Percentiles rank a stretch among this genome's conserved stretches.
Evolutionary conservation across 2,329 filamentous ascomycete genomes (phyloP).

Genomic region (Tolypocladium inflatum): DNA sequence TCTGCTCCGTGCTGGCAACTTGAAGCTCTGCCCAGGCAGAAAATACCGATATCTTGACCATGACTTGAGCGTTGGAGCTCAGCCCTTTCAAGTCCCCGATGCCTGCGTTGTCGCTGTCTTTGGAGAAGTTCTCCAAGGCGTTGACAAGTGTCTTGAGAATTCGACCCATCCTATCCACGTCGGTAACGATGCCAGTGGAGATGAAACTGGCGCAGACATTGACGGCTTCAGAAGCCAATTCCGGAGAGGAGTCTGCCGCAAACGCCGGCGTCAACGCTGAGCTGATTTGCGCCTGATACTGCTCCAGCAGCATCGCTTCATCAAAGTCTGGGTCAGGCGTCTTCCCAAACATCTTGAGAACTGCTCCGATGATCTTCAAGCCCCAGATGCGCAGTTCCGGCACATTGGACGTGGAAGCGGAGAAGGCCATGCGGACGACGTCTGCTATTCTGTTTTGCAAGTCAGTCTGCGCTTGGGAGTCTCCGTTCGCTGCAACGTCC

Average conservation of each 20-base stretch:
- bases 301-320: conserved; percentile 92
- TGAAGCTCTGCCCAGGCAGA: conserved; percentile 96
- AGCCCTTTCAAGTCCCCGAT: conserved; percentile 91
- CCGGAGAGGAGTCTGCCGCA: conserved; percentile 88
- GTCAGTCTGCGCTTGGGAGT: conserved; percentile 66
- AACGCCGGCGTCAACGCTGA: conserved; percentile 95
- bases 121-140: conserved; percentile 85
- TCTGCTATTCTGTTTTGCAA: conserved; percentile 81
- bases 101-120: conserved; percentile 67
- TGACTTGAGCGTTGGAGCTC: conserved; percentile 91
- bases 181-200: conserved; percentile 91
- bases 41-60: conserved; percentile 97
- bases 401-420: conserved; percentile 88
- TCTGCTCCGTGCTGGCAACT: conserved; percentile 86
- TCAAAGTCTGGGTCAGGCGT: conserved; percentile 93
- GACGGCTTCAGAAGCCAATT: conserved; percentile 89
- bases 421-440: conserved; percentile 94
- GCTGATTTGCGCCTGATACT: conserved; percentile 97
- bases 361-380: conserved; percentile 84
- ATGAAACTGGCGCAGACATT: conserved; percentile 98
- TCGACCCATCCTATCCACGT: conserved; percentile 96
- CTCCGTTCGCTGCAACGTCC: conserved; percentile 67
- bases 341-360: conserved; percentile 92
- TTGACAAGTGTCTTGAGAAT: conserved; percentile 90
- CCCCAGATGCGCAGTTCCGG: conserved; percentile 85